Evolutionary conservation across 2,329 filamentous ascomycete species (phyloP).

Genomic region (Magnaporthiopsis poae): DNA sequence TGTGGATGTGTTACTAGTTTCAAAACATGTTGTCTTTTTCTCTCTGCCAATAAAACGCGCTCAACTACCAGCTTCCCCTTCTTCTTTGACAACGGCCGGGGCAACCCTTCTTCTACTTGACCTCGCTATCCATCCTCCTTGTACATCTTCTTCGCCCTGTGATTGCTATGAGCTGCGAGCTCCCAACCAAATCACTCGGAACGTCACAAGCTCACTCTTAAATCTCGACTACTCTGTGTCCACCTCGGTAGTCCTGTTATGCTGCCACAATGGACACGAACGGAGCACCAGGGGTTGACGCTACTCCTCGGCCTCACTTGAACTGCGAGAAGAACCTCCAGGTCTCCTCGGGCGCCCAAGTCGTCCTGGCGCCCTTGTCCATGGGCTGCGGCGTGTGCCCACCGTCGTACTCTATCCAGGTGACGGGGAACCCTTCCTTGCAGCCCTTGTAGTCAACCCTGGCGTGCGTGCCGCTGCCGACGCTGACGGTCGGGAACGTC

Average conservation of each 20-base stretch:
- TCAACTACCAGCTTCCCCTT: too few relatives aligned
- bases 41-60: not conserved
- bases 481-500: not conserved
- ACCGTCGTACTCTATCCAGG: constrained; percentile 24
- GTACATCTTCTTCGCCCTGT: too few relatives aligned
- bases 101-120: not conserved
- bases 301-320: not conserved
- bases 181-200: not conserved
- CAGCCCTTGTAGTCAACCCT: constrained; percentile 20
- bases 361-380: constrained; percentile 17
- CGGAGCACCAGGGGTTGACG: not conserved
- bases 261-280: too few relatives aligned
- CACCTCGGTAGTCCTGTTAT: too few relatives aligned
- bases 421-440: constrained; percentile 21
- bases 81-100: not conserved
- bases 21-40: not conserved
- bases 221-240: not conserved
- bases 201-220: not conserved
- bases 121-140: not conserved
- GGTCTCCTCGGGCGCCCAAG: constrained; percentile 11
- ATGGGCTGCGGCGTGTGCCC: constrained; percentile 14
- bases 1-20: not conserved
- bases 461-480: constrained; percentile 12
- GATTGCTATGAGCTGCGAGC: not conserved
- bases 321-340: constrained; percentile 2